Evolutionary conservation across 2,329 filamentous ascomycete species (phyloP).

Genomic region (Capronia epimyces): DNA sequence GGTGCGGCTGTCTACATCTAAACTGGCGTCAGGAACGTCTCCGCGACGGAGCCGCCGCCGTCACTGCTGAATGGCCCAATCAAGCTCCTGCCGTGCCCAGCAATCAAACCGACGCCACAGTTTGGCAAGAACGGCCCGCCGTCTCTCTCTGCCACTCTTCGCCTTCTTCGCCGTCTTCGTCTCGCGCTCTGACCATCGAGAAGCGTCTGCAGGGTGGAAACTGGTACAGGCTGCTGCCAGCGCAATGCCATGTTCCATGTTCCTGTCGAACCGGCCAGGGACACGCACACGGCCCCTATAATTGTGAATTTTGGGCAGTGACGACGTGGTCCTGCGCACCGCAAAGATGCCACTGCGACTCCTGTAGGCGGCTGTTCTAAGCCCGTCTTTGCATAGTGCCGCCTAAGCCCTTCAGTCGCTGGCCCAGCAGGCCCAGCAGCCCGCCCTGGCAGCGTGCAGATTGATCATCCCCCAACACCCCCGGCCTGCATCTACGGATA

Average conservation of each 20-base stretch:
- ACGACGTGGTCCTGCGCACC: too few relatives aligned
- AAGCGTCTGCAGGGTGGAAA: too few relatives aligned
- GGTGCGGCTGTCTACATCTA: neutral
- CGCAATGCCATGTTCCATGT: too few relatives aligned
- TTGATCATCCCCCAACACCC: slow-evolving; percentile 13
- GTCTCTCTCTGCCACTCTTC: neutral
- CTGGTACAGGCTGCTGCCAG: too few relatives aligned
- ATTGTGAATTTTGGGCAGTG: too few relatives aligned
- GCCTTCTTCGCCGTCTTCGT: too few relatives aligned
- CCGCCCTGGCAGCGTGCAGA: slow-evolving; percentile 2
- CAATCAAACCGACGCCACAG: slow-evolving; percentile 10
- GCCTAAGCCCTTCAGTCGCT: neutral
- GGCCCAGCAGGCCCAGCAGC: neutral
- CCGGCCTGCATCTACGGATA: slow-evolving; percentile 10
- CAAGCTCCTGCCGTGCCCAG: neutral
- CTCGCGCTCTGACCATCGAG: too few relatives aligned
- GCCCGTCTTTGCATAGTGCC: neutral
- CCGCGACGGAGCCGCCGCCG: neutral
- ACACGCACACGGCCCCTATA: too few relatives aligned
- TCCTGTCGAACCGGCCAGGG: too few relatives aligned
- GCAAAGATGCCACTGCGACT: neutral
- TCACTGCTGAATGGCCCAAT: neutral
- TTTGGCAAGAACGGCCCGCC: neutral
- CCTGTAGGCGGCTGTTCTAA: neutral
- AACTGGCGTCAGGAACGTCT: neutral